Base-by-base conservation (phyloP, 192 early-diverging fungal genomes). In the Linnemannia schmuckeri region DNA sequence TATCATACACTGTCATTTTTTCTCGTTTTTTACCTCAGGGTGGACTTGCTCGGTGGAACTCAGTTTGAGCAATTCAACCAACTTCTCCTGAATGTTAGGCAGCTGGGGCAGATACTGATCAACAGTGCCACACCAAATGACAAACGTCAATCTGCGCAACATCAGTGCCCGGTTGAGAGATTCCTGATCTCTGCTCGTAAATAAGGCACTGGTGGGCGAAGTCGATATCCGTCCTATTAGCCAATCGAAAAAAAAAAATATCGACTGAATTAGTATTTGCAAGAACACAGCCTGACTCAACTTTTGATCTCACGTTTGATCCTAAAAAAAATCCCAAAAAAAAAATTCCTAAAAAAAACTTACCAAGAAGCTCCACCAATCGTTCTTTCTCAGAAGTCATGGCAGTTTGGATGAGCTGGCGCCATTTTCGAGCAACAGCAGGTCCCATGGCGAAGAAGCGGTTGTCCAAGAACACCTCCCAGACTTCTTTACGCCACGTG, bases 11-110 rank as follows among this genome's bases (percentile, higher is more conserved):
- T 0, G 33, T 44, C 17, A 41, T 1, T 40, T 1, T 30, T 7
- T 66, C 8, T 33, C 30, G 17, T 9, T 41, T 74, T 70, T 82
- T 88, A 90, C 89, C 83, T 97, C 97, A 7, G 93, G 90, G 77
- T 97, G 95, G 22, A 97, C 93, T 38, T 92, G 88, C 61, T 94
- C 94, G 41, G 91, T 91, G 40, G 93, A 90, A 6, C 83, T 88
- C 68, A 93, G 88, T 83, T 97, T 97, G 30, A 98, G 76, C 74
- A 97, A 91, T 71, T 98, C 97, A 0, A 97, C 97, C 20, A 98
- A 89, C 72, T 97, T 97, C 76, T 97, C 96, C 78, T 96, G 96
- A 33, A 98, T 93, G 17, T 89, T 87, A 22, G 97, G 97, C 70
- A 98, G 74, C 69, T 96, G 93, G 13, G 92, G 89, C 6, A 96